Conservation (phyloP, 768 basidiomycete species). For the Sistotremastrum suecicum region DNA sequence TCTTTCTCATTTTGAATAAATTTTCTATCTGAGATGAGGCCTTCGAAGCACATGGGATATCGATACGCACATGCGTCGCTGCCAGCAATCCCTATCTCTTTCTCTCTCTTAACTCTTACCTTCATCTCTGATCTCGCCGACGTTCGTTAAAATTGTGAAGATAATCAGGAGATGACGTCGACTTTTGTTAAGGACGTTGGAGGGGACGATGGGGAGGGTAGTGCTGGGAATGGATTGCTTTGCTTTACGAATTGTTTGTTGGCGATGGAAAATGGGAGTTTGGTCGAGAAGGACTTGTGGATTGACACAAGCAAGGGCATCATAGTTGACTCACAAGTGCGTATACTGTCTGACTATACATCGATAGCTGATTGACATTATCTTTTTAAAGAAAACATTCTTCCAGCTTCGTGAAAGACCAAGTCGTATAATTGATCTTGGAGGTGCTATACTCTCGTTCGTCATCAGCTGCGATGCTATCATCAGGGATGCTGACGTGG, state of each 20-base stretch:
- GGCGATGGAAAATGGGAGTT: conserved; percentile 63
- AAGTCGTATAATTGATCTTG: conserved; percentile 47
- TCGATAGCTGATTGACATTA: neutral
- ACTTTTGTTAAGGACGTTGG: too few species aligned
- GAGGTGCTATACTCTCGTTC: conserved; percentile 65
- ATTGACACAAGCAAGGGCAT: conserved; percentile 60
- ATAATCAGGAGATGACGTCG: too few species aligned
- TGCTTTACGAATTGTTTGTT: conserved; percentile 84
- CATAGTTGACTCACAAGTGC: conserved; percentile 63
- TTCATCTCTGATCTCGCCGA: too few species aligned
- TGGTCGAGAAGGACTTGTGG: conserved; percentile 68
- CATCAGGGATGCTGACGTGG: neutral
- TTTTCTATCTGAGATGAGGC: too few species aligned
- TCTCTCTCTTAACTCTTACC: too few species aligned
- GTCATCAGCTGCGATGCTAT: conserved; percentile 6
- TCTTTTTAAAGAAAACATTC: conserved; percentile 43
- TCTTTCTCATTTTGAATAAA: too few species aligned
- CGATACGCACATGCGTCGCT: too few species aligned
- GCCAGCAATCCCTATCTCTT: too few species aligned
- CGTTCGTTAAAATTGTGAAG: too few species aligned
- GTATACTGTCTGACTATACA: conserved; percentile 3
- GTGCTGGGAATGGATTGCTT: conserved; percentile 44
- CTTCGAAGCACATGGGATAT: too few species aligned
- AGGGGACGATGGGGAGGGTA: too few species aligned
- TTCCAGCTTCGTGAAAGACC: conserved; percentile 49